Conservation (phyloP, 352 stramenopile genomes). For the Phytopythium ostracodes region DNA sequence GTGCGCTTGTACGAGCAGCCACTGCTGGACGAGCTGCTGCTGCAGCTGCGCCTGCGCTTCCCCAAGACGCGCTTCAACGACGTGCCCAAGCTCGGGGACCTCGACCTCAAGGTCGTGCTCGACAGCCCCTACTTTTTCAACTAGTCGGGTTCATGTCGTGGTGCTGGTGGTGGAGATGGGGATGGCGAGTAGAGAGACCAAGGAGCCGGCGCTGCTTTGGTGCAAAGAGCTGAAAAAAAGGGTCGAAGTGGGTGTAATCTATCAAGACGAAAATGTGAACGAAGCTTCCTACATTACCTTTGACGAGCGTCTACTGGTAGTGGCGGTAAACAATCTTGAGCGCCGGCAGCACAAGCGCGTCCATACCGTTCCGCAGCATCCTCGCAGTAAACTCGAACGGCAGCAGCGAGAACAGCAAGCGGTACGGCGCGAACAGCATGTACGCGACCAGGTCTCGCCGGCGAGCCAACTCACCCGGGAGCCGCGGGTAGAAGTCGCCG, state of each 20-base stretch:
- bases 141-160: conserved; percentile 48
- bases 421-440: conserved; percentile 48
- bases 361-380: conserved; percentile 39
- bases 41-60: conserved; percentile 93
- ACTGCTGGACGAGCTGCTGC: conserved; percentile 94
- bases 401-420: conserved; percentile 41
- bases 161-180: neutral
- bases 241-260: conserved; percentile 4
- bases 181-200: neutral
- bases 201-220: neutral
- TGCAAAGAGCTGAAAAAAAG: neutral
- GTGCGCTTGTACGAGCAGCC: conserved; percentile 97
- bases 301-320: neutral
- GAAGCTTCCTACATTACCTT: neutral
- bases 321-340: conserved; percentile 19
- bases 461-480: conserved; percentile 16
- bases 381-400: conserved; percentile 37
- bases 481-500: conserved; percentile 53
- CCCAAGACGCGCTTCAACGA: conserved; percentile 93
- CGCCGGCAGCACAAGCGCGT: conserved; percentile 39
- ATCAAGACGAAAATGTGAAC: conserved; percentile 4
- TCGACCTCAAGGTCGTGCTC: conserved; percentile 94
- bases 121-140: conserved; percentile 99
- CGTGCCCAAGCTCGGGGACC: conserved; percentile 89
- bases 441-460: conserved; percentile 36